Percentiles rank a stretch among this genome's conserved stretches.
Evolutionary conservation across 169 alveolate species (phyloP).

Genomic region (Plasmodium yoelii): DNA sequence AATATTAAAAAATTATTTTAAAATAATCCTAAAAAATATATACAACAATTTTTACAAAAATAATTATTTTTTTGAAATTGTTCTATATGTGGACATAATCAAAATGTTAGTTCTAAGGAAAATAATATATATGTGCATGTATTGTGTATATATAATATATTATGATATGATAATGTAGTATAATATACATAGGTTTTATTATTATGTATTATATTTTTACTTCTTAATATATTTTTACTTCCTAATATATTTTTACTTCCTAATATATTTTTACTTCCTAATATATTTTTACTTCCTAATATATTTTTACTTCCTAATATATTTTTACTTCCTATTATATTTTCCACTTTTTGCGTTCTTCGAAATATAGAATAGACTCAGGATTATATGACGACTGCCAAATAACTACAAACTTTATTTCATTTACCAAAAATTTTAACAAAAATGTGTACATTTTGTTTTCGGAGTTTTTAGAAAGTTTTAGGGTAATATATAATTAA

Average conservation of each 20-base stretch:
- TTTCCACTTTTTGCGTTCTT: not conserved
- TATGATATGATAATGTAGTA: not conserved
- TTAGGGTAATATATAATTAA: constrained; percentile 12
- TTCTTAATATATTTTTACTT: too few relatives aligned
- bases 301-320: too few relatives aligned
- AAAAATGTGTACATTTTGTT: constrained; percentile 29
- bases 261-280: too few relatives aligned
- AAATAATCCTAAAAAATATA: constrained; percentile 29
- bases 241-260: too few relatives aligned
- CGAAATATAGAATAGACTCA: constrained; percentile 55
- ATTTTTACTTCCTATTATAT: too few relatives aligned
- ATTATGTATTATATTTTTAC: too few relatives aligned
- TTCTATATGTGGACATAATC: constrained; percentile 59
- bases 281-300: too few relatives aligned
- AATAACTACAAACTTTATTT: constrained; percentile 22
- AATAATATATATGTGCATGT: not conserved
- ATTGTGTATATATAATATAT: not conserved
- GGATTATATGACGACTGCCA: constrained; percentile 5
- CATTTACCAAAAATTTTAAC: constrained; percentile 39
- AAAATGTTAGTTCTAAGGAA: constrained; percentile 31
- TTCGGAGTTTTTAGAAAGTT: constrained; percentile 19
- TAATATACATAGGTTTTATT: too few relatives aligned
- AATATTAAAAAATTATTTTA: constrained; percentile 49
- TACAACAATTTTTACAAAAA: constrained; percentile 51
- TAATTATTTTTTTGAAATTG: constrained; percentile 44